A percentile compares a stretch with the other conserved stretches of the same genome.
Evolutionary conservation across 2,329 filamentous ascomycete genomes (phyloP).

Genomic region (Didymella segeticola): DNA sequence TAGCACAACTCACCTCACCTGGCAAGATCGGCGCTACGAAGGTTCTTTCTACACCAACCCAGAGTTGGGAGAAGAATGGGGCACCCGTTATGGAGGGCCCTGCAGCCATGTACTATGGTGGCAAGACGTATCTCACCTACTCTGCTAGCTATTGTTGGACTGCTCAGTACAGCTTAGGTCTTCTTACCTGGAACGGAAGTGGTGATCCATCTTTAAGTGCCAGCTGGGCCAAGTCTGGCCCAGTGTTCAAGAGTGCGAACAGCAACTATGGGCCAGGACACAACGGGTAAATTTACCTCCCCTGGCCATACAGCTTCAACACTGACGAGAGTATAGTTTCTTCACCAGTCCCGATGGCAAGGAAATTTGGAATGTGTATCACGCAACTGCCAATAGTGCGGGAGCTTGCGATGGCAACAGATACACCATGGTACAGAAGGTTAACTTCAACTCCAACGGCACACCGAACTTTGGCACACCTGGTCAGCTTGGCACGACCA

Average conservation of each 20-base stretch:
- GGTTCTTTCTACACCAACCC: slow-evolving; percentile 60
- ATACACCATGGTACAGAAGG: slow-evolving; percentile 61
- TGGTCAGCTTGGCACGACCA: slow-evolving; percentile 36
- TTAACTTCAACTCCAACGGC: slow-evolving; percentile 60
- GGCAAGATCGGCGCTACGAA: slow-evolving; percentile 54
- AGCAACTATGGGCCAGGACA: slow-evolving; percentile 65
- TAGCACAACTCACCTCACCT: slow-evolving; percentile 50
- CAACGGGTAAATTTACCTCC: slow-evolving; percentile 49
- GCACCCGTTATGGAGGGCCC: slow-evolving; percentile 64
- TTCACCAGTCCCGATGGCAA: slow-evolving; percentile 63
- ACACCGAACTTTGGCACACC: slow-evolving; percentile 59
- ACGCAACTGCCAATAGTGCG: slow-evolving; percentile 58
- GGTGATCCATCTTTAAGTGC: slow-evolving; percentile 54
- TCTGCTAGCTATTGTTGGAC: slow-evolving; percentile 66
- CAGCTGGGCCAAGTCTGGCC: slow-evolving; percentile 62
- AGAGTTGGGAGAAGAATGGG: slow-evolving; percentile 59
- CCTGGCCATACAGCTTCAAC: neutral
- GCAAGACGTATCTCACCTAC: slow-evolving; percentile 61
- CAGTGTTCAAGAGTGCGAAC: slow-evolving; percentile 60
- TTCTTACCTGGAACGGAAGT: slow-evolving; percentile 60
- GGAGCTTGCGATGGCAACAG: slow-evolving; percentile 62
- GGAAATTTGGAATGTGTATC: slow-evolving; percentile 64
- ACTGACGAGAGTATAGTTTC: slow-evolving; percentile 51
- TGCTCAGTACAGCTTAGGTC: slow-evolving; percentile 60
- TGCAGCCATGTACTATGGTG: slow-evolving; percentile 60